Evolutionary conservation across 768 basidiomycete genomes (phyloP).

Genomic region (Pisolithus tinctorius): DNA sequence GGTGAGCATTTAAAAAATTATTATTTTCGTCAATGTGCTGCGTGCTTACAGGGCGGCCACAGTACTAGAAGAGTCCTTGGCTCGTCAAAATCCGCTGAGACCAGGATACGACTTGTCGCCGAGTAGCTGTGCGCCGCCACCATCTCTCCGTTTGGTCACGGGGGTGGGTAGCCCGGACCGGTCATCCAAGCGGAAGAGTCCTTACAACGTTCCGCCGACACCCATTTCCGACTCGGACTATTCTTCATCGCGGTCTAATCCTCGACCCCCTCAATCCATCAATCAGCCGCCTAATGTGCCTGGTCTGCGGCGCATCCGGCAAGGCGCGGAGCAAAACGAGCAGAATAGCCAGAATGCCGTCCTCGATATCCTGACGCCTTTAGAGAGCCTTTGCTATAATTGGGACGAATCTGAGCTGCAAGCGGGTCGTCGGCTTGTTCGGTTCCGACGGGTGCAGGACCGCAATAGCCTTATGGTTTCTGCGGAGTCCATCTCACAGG

Average conservation of each 20-base stretch:
- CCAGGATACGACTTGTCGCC: slow-evolving; percentile 1
- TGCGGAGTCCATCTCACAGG: slow-evolving; percentile 67
- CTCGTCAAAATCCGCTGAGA: neutral
- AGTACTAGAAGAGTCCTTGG: slow-evolving; percentile 5
- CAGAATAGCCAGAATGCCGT: slow-evolving; percentile 47
- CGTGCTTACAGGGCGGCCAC: neutral
- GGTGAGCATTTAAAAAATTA: slow-evolving; percentile 23
- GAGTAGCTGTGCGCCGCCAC: slow-evolving; percentile 8
- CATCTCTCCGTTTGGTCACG: slow-evolving; percentile 25
- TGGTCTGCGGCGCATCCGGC: slow-evolving; percentile 19
- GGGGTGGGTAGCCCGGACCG: slow-evolving; percentile 13
- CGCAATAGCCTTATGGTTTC: slow-evolving; percentile 71
- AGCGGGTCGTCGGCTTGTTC: slow-evolving; percentile 76
- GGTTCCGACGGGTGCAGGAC: slow-evolving; percentile 74
- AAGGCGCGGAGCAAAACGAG: slow-evolving; percentile 26
- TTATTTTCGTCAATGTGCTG: neutral
- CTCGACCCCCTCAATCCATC: slow-evolving; percentile 11
- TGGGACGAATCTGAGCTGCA: slow-evolving; percentile 64
- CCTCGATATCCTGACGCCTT: slow-evolving; percentile 54
- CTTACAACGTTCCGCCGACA: slow-evolving; percentile 32
- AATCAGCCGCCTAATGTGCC: slow-evolving; percentile 1
- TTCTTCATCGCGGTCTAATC: slow-evolving; percentile 14
- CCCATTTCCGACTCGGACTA: slow-evolving; percentile 37
- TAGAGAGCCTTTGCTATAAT: slow-evolving; percentile 45
- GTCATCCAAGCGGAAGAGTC: slow-evolving; percentile 33